Evolutionary conservation across 208 protist genomes (phyloP).

Genomic region (Trypanosoma mega): DNA sequence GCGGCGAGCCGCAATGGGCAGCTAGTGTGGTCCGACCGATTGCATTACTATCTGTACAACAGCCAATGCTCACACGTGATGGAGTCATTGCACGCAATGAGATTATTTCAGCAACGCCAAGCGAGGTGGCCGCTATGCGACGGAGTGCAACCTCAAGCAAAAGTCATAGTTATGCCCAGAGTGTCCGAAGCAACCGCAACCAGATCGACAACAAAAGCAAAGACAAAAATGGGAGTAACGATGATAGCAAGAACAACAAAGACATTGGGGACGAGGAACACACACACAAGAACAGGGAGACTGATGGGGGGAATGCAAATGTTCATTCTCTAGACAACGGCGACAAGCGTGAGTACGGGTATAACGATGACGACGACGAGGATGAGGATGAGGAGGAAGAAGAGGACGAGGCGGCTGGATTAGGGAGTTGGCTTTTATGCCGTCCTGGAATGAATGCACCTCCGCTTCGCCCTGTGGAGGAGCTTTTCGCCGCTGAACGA

Average conservation of each 20-base stretch:
- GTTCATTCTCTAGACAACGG: too few species aligned
- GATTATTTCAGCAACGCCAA: slow-evolving; percentile 37
- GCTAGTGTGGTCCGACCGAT: slow-evolving; percentile 44
- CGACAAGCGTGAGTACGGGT: background rate
- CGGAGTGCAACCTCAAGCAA: background rate
- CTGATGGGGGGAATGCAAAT: background rate
- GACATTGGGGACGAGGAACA: background rate
- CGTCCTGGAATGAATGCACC: too few species aligned
- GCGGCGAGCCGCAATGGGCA: slow-evolving; percentile 24
- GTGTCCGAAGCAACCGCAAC: background rate
- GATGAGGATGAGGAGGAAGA: slow-evolving; percentile 16
- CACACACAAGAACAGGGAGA: background rate
- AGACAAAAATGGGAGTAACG: background rate
- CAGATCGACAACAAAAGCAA: background rate
- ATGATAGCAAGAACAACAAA: background rate
- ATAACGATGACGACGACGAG: slow-evolving; percentile 2
- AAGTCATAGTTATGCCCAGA: background rate
- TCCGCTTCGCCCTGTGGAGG: slow-evolving; percentile 34
- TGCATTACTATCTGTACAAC: slow-evolving; percentile 52
- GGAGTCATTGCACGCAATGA: slow-evolving; percentile 56
- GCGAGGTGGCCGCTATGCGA: slow-evolving; percentile 23
- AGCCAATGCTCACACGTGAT: slow-evolving; percentile 54
- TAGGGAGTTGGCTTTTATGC: too few species aligned
- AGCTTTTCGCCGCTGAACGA: slow-evolving; percentile 57
- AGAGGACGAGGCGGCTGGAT: slow-evolving; percentile 11